Evolutionary conservation across 1,284 basidiomycete species (phyloP), one percentile per base, ranked within the genome.

Genomic region (Ceratobasidium papillatum): DNA sequence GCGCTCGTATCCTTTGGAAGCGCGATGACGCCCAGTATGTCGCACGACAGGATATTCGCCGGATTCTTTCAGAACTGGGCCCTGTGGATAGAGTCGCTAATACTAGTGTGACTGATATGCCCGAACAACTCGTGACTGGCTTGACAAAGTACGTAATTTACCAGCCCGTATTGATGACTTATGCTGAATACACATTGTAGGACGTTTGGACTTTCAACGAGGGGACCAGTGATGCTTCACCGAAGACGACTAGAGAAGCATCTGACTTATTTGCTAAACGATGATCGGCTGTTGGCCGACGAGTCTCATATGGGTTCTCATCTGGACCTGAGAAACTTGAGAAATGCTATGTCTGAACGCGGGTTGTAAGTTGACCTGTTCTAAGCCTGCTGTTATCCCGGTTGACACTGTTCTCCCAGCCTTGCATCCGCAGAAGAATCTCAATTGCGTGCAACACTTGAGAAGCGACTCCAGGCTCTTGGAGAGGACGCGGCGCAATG

Each of bases 281-380:
- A 94, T 75, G 92, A 94, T 80, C 81, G 81, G 19, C 82, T 89
- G 17, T 81, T 94, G 45, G 78, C 84, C 4, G 82, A 82, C 49
- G 90, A 91, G 78, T 84, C 82, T 12, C 7, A 58, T 19, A 79
- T 84, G 58, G 84, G 86, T 8, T 80, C 80, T 25, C 79, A 80
- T 47, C 80, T 94, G 43, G 86, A 86, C 3, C 80, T 83, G 17
- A 82, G 82, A 1, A 90, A 90, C 75, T 81, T 93, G 3, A 82
- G 84, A 32, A 87, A 90, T 69, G 89, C 90, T 5, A 83, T 94
- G 25, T 84, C 87, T 74, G 91, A 93, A 80, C 89, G 92, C 75
- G 92, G 90, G 78, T 86, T 93, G 92, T 93, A 80, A 81, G 90
- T 85, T 17, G 19, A 8, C 41, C 19, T 7, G 32, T 65, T 19